phyloP scores from a whole-genome alignment of 176 grass and related monocot species.

The Aegilops tauschii region DNA sequence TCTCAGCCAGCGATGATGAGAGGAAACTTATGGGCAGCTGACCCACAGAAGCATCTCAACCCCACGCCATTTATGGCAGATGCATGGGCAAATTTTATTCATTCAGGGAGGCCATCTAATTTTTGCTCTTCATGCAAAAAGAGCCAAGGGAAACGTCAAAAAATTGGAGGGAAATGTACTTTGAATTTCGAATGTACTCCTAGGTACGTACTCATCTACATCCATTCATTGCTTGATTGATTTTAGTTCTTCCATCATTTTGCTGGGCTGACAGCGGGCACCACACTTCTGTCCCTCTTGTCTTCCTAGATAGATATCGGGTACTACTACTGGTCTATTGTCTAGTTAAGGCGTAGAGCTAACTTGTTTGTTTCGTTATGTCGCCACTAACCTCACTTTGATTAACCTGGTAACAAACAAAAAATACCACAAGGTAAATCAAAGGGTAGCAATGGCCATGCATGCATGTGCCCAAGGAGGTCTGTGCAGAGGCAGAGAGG shows the following conservation, averaged over 20 bases:
- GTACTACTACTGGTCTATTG: background rate
- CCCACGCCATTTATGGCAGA: background rate
- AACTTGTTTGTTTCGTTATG: slow-evolving; percentile 21
- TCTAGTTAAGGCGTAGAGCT: slow-evolving; percentile 16
- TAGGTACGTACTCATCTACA: background rate
- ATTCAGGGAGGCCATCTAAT: background rate
- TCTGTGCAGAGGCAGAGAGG: background rate
- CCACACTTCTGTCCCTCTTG: background rate
- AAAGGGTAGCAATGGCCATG: background rate
- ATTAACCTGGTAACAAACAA: background rate
- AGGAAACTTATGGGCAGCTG: slow-evolving; percentile 12
- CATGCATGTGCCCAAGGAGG: background rate
- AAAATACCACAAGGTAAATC: no score
- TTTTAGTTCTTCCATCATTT: background rate
- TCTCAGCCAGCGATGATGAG: background rate
- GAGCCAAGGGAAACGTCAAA: slow-evolving; percentile 25
- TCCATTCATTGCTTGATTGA: background rate
- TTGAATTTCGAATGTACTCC: slow-evolving; percentile 2
- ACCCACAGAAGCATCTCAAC: slow-evolving; percentile 15
- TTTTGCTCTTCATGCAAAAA: no score
- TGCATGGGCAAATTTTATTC: background rate
- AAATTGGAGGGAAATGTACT: slow-evolving; percentile 33
- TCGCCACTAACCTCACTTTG: background rate
- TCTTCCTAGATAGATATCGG: background rate
- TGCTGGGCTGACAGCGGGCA: background rate